Percentiles rank a stretch among this genome's conserved stretches.
These are phyloP conservation scores for Podospora anserina DNA, from an alignment of 495 filamentous ascomycete genomes.

Conservation along the genomic window DNA sequence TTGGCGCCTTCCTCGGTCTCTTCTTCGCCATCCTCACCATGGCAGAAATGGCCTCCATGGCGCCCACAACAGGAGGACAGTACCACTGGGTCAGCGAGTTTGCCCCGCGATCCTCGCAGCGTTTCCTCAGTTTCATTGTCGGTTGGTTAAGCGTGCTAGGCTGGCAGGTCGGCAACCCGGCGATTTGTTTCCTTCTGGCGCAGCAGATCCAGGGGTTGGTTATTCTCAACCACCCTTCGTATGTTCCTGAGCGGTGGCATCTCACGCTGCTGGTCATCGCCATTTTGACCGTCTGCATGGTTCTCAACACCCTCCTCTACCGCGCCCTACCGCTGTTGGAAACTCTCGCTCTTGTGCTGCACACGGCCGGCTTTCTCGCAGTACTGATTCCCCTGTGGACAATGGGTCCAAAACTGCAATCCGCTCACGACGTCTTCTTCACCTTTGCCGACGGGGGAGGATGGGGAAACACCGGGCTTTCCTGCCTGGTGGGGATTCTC, in stretches of 20 bases:
- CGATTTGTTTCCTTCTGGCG: conserved; percentile 41
- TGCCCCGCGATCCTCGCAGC: conserved; percentile 39
- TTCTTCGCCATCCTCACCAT: conserved; percentile 34
- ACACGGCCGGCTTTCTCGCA: no score
- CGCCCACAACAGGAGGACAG: conserved; percentile 41
- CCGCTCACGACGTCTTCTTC: no score
- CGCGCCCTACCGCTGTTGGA: no score
- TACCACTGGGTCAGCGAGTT: conserved; percentile 54
- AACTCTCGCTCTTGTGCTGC: no score
- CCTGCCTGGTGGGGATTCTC: no score
- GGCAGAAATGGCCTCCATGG: conserved; percentile 41
- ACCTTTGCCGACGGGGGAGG: no score
- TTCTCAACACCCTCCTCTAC: no score
- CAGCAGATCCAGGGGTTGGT: conserved; percentile 46
- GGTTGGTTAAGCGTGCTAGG: conserved; percentile 47
- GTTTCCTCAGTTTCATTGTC: conserved; percentile 46
- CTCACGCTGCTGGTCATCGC: conserved; percentile 46
- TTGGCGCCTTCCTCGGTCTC: conserved; percentile 37
- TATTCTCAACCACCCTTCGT: conserved; percentile 36
- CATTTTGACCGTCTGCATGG: no score
- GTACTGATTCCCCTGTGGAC: no score
- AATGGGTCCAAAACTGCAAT: no score
- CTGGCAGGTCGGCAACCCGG: conserved; percentile 35
- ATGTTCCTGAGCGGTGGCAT: conserved; percentile 40
- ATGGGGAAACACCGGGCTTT: no score